These are phyloP conservation scores for Eucalyptus sp. DNA, from an alignment of 345 rosid genomes.

Conservation along the genomic window DNA sequence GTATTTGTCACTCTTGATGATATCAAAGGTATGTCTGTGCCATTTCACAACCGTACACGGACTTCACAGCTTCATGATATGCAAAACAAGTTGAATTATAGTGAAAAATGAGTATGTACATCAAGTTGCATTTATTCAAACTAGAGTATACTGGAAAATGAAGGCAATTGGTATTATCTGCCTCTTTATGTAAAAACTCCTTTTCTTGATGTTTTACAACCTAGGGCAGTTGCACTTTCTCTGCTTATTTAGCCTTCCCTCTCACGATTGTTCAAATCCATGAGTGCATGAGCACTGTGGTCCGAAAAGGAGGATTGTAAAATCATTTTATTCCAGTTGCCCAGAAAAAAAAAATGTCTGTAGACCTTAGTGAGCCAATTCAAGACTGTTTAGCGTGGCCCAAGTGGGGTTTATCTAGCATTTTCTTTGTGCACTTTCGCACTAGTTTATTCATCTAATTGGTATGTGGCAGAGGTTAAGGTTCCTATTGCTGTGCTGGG, in stretches of 20 bases:
- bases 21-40: constrained; percentile 39
- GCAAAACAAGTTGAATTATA: too few relatives aligned
- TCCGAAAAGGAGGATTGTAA: too few relatives aligned
- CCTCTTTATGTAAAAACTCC: neutral
- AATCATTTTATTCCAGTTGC: neutral
- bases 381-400: neutral
- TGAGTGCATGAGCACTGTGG: neutral
- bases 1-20: constrained; percentile 55
- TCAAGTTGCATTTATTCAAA: neutral
- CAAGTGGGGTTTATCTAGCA: neutral
- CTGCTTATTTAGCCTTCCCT: neutral
- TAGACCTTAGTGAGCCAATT: neutral
- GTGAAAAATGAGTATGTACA: neutral
- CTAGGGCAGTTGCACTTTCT: neutral
- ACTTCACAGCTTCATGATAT: neutral
- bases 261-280: neutral
- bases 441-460: neutral
- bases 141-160: neutral
- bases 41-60: neutral
- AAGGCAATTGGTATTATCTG: neutral
- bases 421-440: neutral
- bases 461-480: constrained; percentile 9
- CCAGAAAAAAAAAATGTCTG: neutral
- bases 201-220: neutral
- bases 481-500: constrained; percentile 26